Evolutionary conservation across 805 yeast species (phyloP), one percentile per base, ranked within the genome.

Genomic region (Saccharomycopsis babjevae): DNA sequence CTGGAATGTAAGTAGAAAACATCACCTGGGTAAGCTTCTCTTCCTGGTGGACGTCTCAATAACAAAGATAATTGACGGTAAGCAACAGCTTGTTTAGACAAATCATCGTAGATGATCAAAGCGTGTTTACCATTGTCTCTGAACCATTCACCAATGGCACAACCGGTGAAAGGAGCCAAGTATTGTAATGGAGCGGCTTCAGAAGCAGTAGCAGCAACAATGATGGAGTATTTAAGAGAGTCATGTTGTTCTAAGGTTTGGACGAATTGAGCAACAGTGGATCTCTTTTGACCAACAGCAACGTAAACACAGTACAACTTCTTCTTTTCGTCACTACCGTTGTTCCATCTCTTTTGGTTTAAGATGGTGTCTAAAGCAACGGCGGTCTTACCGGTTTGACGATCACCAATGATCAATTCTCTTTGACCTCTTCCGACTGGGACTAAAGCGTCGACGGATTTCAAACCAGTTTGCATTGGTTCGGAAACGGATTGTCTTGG

Each of bases 341-440:
- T 78, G 86, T 94, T 94, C 96, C 97, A 90, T 82, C 96, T 88
- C 89, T 93, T 94, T 83, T 94, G 99, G 83, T 94, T 94, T 76
- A 94, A 86, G 75, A 94, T 94, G 81, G 99, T 85, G 79, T 94
- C 99, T 71, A 94, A 78, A 72, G 98, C 99, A 72, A 94, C 97
- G 68, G 98, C 97, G 76, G 99, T 94, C 85, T 94, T 94, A 88
- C 99, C 99, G 74, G 99, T 94, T 84, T 94, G 99, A 85, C 99
- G 93, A 81, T 93, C 99, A 87, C 99, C 99, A 77, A 93, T 93
- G 74, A 93, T 93, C 88, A 94, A 83, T 85, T 94, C 99, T 89
- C 99, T 94, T 83, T 94, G 99, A 79, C 99, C 99, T 88, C 99
- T 94, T 77, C 99, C 99, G 72, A 94, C 80, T 79, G 99, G 99